Base-by-base conservation (phyloP, 164 flowering plant species). In the Vitis cinerea region DNA sequence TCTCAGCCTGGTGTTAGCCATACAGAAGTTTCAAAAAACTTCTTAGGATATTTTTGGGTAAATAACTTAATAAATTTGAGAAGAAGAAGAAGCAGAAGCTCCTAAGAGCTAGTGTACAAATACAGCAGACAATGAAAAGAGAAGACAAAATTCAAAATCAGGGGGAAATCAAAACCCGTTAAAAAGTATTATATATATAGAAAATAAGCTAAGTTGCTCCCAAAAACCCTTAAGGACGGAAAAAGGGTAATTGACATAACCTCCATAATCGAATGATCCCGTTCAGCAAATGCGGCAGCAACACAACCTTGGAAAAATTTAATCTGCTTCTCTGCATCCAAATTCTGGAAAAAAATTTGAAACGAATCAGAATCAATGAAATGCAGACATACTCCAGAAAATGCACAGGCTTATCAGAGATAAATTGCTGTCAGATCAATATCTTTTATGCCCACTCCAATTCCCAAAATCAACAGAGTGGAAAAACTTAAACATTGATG, bases 241-340 rank as follows among this genome's bases (percentile, higher is more conserved):
- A 64, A 69, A 47, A 52, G 1, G 13, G 27, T 53, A 10, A 31
- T 57, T 15, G 30, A 14, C 50, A 76, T 61, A 31, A 93, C 98
- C 99, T 95, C 98, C 88, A 95, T 84, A 54, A 91, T 66, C 59
- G 97, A 83, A 55, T 88, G 76, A 77, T 95, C 99, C 64, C 99
- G 78, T 70, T 95, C 99, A 73, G 99, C 81, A 87, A 95, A 95
- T 68, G 99, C 98, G 77, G 92, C 81, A 66, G 97, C 97, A 60
- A 95, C 92, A 82, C 90, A 89, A 56, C 90, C 84, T 74, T 93
- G 99, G 68, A 95, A 90, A 83, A 91, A 95, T 69, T 88, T 89
- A 65, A 95, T 64, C 82, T 95, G 99, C 83, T 89, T 93, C 83
- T 91, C 98, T 15, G 87, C 87, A 74, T 93, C 97, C 77, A 74